Evolutionary conservation across 2,329 filamentous ascomycete genomes (phyloP).

Genomic region (Pseudogymnoascus sp.): DNA sequence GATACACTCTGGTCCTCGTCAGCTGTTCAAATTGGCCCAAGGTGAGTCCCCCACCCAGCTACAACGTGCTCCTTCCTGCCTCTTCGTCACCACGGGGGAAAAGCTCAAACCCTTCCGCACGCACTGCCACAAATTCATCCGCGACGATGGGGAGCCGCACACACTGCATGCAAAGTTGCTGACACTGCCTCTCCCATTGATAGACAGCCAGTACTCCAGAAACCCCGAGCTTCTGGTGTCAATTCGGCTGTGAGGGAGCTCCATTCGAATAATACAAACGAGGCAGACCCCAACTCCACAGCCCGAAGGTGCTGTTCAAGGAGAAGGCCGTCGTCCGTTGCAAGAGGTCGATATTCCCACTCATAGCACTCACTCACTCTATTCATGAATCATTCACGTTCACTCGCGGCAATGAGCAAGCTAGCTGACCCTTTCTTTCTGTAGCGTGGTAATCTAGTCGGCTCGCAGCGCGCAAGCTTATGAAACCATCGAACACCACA

Average conservation of each 20-base stretch:
- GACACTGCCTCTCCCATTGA: neutral
- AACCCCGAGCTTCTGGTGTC: conserved; percentile 48
- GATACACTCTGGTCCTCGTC: neutral
- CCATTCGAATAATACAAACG: conserved; percentile 1
- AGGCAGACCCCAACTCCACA: neutral
- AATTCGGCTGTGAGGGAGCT: conserved; percentile 35
- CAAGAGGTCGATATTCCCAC: conserved; percentile 8
- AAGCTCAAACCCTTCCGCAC: neutral
- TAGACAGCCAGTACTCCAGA: conserved; percentile 11
- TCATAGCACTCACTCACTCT: neutral
- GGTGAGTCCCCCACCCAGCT: neutral
- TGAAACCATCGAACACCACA: conserved; percentile 1
- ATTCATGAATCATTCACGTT: neutral
- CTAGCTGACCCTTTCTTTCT: neutral
- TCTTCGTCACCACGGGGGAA: conserved; percentile 1
- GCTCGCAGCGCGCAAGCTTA: conserved; percentile 6
- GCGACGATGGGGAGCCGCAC: neutral
- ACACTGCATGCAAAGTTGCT: neutral
- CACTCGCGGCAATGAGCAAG: neutral
- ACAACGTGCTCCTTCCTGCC: neutral
- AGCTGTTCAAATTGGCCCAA: conserved; percentile 1
- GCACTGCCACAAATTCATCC: neutral
- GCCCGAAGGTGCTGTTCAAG: neutral
- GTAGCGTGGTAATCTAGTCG: neutral
- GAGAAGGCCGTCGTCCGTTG: conserved; percentile 1